Base-by-base conservation (phyloP, 495 filamentous ascomycete species). In the Trichodelitschia bisporula region DNA sequence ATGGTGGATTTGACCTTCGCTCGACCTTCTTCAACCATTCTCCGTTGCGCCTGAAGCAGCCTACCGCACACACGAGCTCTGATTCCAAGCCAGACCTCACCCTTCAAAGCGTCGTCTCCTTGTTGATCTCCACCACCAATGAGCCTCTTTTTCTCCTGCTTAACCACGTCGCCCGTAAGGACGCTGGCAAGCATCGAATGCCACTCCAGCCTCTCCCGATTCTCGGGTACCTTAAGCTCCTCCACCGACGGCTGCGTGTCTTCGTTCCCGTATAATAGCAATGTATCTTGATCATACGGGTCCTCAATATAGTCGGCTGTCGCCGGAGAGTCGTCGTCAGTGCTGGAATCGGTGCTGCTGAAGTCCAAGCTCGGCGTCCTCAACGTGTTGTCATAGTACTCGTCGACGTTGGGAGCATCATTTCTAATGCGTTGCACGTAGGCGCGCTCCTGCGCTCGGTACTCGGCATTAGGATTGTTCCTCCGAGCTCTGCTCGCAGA, bases 131-230 rank as follows among this genome's bases (percentile, higher is more conserved):
- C 60, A 15, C 75, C 66, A 12, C 82, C 86, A 41, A 84, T 79
- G 39, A 97, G 53, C 18, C 86, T 66, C 44, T 90, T 86, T 55
- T 95, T 97, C 55, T 97, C 86, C 49, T 97, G 86, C 38, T 77
- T 76, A 15, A 97, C 84, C 8, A 97, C 89, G 48, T 97, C 86
- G 30, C 86, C 86, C 20, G 83, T 95, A 39, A 97, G 52, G 2
- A 97, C 86, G 1, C 79, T 83, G 17, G 83, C 79, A 23, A 97
- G 57, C 86, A 97, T 97, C 3, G 77, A 74, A 53, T 97, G 84
- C 86, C 86, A 97, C 51, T 97, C 89, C 17, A 97, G 55, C 21
- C 86, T 59, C 49, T 95, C 86, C 31, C 86, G 66, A 43, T 86
- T 95, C 39, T 66, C 69, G 1, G 77, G 74, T 39, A 89, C 74